phyloP scores from a whole-genome alignment of 495 filamentous ascomycete genomes.

The Cenococcum geophilum region DNA sequence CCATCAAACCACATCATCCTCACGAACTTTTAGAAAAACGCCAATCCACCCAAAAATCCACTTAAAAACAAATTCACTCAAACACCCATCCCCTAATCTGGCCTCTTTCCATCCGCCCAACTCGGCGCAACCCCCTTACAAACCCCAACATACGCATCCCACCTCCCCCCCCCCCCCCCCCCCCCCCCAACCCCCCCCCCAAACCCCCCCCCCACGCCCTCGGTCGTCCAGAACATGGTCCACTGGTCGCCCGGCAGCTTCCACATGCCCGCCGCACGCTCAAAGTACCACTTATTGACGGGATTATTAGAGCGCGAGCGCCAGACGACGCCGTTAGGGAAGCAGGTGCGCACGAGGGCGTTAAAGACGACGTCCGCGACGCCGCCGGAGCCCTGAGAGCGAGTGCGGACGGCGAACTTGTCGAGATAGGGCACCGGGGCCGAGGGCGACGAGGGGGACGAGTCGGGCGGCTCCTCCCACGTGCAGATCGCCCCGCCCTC shows the following conservation, averaged over 20 bases:
- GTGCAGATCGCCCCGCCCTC: conserved; percentile 93
- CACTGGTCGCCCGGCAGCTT: conserved; percentile 73
- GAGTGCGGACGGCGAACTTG: conserved; percentile 91
- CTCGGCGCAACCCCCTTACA: conserved; percentile 74
- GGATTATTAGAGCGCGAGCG: conserved; percentile 40
- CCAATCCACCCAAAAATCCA: no score
- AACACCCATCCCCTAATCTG: conserved; percentile 18
- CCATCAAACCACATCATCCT: no score
- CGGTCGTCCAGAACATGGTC: conserved; percentile 98
- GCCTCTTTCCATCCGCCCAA: conserved; percentile 66
- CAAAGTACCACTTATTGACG: conserved; percentile 63
- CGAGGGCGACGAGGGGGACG: conserved; percentile 47
- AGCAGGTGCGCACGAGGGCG: conserved; percentile 83
- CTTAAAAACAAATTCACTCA: no score
- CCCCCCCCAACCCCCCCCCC: conserved; percentile 15
- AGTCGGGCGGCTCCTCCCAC: conserved; percentile 74
- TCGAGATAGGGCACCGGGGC: conserved; percentile 84
- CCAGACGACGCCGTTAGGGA: conserved; percentile 53
- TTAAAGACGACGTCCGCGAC: conserved; percentile 95
- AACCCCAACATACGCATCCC: conserved; percentile 75
- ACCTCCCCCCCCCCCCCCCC: conserved; percentile 48
- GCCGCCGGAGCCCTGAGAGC: conserved; percentile 81
- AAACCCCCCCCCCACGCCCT: conserved; percentile 43
- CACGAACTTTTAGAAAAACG: no score
- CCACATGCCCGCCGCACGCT: conserved; percentile 73